Base-by-base conservation (phyloP, 1,139 yeast species). In the Taphrina deformans region DNA sequence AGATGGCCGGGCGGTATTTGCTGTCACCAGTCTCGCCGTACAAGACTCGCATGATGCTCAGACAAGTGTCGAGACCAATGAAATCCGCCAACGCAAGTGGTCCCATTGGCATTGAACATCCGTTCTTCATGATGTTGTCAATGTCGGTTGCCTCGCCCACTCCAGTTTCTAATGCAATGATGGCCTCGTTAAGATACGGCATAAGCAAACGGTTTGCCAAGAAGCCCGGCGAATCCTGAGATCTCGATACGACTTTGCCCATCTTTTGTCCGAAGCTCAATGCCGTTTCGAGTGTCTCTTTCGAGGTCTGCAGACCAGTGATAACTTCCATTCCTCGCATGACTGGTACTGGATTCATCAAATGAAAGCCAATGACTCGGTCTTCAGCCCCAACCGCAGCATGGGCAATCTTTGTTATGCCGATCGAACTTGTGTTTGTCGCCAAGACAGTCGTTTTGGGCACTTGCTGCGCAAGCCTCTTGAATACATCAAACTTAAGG, bases 101-200 rank as follows among this genome's bases (percentile, higher is more conserved):
- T 10, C 81, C 81, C 81, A 79, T 78, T 35, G 81, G 81, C 80
- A 79, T 77, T 29, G 80, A 81, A 67, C 81, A 79, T 16, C 81
- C 81, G 67, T 77, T 78, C 70, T 74, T 75, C 80, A 79, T 77
- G 70, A 79, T 79, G 69, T 71, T 75, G 71, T 79, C 81, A 65
- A 79, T 77, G 67, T 78, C 80, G 67, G 78, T 79, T 66, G 74
- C 73, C 48, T 70, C 60, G 58, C 80, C 81, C 21, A 78, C 70
- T 5, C 81, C 81, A n/a, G 78, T 75, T 71, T 79, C 81, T n/a
- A 76, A 69, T 41, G 77, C 74, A 48, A 75, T 72, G 65, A 78
- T 74, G 21, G 81, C 81, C 70, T 79, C 81, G 68, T 79, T 79
- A 69, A 79, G 76, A 71, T 79, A 79, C 12, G 81, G 81, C 72